These are phyloP conservation scores for Ceratobasidium sp. DNA, from an alignment of 1,284 basidiomycete species.

Conservation along the genomic window DNA sequence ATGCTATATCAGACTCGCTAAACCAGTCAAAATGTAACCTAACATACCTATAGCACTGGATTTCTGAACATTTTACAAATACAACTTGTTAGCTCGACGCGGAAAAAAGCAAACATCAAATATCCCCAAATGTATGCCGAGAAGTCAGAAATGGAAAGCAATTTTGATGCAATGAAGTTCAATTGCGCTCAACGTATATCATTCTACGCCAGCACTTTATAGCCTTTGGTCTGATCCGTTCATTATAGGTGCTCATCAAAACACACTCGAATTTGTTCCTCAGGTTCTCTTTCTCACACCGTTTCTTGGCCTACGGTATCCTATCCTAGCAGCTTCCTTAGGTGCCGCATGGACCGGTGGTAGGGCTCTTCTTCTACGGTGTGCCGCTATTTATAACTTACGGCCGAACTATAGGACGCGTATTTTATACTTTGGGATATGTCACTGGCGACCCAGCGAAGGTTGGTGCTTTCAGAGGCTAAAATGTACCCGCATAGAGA, in stretches of 20 bases:
- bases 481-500: not conserved
- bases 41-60: constrained; percentile 11
- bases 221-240: not conserved
- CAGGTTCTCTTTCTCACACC: constrained; percentile 23
- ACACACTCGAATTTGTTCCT: constrained; percentile 28
- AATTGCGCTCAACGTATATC: constrained; percentile 48
- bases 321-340: constrained; percentile 16
- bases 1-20: not conserved
- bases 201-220: not conserved
- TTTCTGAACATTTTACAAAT: constrained; percentile 24
- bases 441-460: constrained; percentile 29
- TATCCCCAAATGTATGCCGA: constrained; percentile 49
- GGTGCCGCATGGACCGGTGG: constrained; percentile 10
- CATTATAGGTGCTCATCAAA: constrained; percentile 16
- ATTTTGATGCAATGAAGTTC: constrained; percentile 42
- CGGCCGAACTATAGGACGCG: constrained; percentile 1
- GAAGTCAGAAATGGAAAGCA: constrained; percentile 44
- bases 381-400: not conserved
- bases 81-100: constrained; percentile 8
- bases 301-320: constrained; percentile 25
- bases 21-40: not conserved
- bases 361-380: not conserved
- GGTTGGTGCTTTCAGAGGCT: not conserved
- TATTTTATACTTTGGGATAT: constrained; percentile 31
- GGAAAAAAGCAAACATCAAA: constrained; percentile 41